Evolutionary conservation across 2,329 filamentous ascomycete species (phyloP), one percentile per base, ranked within the genome.

Genomic region (Iodosphaeria phyllophila): DNA sequence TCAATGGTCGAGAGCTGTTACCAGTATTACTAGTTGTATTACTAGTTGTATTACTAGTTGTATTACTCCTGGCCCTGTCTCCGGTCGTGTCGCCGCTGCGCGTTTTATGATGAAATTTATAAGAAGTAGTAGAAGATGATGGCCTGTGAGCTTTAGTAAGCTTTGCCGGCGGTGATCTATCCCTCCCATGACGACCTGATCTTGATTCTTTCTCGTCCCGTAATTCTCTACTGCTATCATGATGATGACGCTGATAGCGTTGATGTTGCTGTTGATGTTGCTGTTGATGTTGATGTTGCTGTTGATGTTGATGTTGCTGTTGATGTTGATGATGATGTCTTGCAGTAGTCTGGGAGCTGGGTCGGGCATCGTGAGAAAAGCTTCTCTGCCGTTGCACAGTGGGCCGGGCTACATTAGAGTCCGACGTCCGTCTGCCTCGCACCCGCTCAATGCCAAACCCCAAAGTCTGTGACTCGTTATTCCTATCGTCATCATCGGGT

Each of bases 341-440:
- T n/a, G n/a, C n/a, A n/a, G 69, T 68, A 20, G 66, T 71, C 8
- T 74, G 71, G 4, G 74, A 79, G 9, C 64, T 49, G 9, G 70
- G 65, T 32, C 74, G 64, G 28, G 53, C 43, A 32, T 65, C 60
- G 19, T 70, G 56, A 22, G 67, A 71, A 29, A 60, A 51, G 35
- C 58, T 69, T 35, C 64, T 54, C 27, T 59, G 56, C 33, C 64
- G 59, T 23, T 43, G 32, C 25, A 46, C 40, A 32, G 47, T 53
- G 30, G 60, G 49, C 35, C 59, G 61, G 32, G 62, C 58, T 34
- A 76, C 48, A 41, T 61, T 70, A n/a, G 76, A 73, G 40, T 84
- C 78, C 21, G 76, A 79, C 13, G 72, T 73, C 46, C 74, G 62
- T 33, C 74, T 57, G 30, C 58, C 54, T 25, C 60, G 52, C 24